Evolutionary conservation across 164 flowering plant species (phyloP), one percentile per base, ranked within the genome.

Genomic region (Pachysandra terminalis): DNA sequence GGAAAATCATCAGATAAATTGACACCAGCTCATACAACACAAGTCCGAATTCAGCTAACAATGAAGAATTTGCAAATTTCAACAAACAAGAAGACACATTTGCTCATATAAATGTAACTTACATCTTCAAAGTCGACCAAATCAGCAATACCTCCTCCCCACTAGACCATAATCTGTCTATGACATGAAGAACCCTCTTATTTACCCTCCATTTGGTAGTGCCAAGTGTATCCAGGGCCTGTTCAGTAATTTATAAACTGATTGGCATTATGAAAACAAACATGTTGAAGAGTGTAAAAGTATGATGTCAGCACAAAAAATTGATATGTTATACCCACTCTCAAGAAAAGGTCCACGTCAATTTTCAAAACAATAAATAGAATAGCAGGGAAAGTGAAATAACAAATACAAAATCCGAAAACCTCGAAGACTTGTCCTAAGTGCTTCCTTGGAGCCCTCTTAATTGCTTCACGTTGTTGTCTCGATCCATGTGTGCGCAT

Each of bases 151-250:
- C 81, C 51, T 26, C 98, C 99, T 81, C 99, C 80, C 99, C 98
- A 80, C 80, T 82, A 67, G 93, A 86, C 99, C 99, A 96, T 71
- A 96, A 78, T 76, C 90, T 80, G 67, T 96, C 99, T 60, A 96
- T 69, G 9, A 93, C 83, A 68, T 75, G 63, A 74, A 93, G 96
- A 13, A 96, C 83, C 78, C 85, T 89, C 65, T 84, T 89, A 67
- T 93, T 93, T 59, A 96, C 69, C 78, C 93, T 87, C 99, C 99
- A 96, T 78, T 82, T 87, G 48, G 95, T 88, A 71, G 73, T 83
- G 57, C 99, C 99, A 63, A 96, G 97, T 1, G 93, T 89, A 86
- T 96, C 84, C 60, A 95, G 76, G 55, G 99, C 97, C 99, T 95
- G 83, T n/a, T 61, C 59, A 74, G 51, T 53, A 16, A 66, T 68